Conservation (phyloP, 2,329 filamentous ascomycete genomes). For the Sordariomycetes sp. region DNA sequence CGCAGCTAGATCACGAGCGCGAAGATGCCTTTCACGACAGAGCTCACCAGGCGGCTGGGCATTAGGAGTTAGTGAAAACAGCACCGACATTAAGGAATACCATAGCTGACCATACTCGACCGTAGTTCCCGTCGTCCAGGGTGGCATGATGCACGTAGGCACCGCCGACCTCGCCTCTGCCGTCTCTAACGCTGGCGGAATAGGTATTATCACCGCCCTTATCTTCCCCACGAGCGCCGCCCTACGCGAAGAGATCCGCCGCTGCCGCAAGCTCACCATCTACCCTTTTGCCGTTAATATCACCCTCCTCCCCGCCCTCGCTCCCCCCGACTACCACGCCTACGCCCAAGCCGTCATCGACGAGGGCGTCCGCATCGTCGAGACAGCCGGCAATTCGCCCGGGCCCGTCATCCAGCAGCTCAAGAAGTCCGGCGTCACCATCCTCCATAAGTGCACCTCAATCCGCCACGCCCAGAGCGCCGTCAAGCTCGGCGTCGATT, state of each 20-base stretch:
- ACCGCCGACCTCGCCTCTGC: slow-evolving; percentile 70
- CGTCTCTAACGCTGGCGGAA: slow-evolving; percentile 70
- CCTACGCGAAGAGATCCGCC: slow-evolving; percentile 85
- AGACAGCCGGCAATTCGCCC: slow-evolving; percentile 82
- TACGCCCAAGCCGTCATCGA: slow-evolving; percentile 92
- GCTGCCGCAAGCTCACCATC: slow-evolving; percentile 70
- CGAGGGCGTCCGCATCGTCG: slow-evolving; percentile 83
- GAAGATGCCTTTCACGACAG: slow-evolving; percentile 53
- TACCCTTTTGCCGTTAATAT: slow-evolving; percentile 93
- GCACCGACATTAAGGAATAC: not conserved
- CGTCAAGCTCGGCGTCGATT: slow-evolving; percentile 90
- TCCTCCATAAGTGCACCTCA: slow-evolving; percentile 96
- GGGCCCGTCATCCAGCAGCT: slow-evolving; percentile 85
- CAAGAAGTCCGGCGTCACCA: slow-evolving; percentile 67
- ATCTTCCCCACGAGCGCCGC: slow-evolving; percentile 93
- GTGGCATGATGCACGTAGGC: slow-evolving; percentile 81
- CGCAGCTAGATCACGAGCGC: no score
- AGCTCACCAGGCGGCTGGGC: slow-evolving; percentile 47
- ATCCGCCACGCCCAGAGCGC: slow-evolving; percentile 89
- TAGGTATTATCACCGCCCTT: slow-evolving; percentile 77
- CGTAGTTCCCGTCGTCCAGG: slow-evolving; percentile 71
- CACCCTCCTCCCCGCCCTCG: slow-evolving; percentile 81
- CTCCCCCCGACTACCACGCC: slow-evolving; percentile 83
- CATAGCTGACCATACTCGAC: not conserved
- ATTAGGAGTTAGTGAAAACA: slow-evolving; percentile 39